phyloP scores from a whole-genome alignment of 2,329 filamentous ascomycete genomes.

The Aspergillus persii region DNA sequence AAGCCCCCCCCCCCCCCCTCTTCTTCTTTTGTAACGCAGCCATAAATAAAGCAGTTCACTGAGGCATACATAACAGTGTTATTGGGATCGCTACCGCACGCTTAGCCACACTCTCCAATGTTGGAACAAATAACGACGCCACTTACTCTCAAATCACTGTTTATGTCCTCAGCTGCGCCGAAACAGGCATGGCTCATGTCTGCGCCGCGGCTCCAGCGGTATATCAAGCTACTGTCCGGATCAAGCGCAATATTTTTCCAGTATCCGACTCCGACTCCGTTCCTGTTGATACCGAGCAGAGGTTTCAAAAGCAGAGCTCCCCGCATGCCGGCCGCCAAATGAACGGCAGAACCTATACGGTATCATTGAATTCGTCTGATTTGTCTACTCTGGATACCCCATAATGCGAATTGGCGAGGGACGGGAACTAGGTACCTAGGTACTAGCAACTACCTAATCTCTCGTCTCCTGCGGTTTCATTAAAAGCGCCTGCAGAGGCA shows the following conservation, averaged over 20 bases:
- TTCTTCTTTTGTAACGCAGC: too few relatives aligned
- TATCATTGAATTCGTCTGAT: conserved; percentile 1
- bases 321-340: neutral
- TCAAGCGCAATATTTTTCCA: neutral
- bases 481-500: too few relatives aligned
- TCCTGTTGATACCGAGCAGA: neutral
- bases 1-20: neutral
- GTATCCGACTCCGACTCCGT: neutral
- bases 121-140: conserved; percentile 1
- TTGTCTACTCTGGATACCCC: neutral
- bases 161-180: neutral
- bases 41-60: neutral
- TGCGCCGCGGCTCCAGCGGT: neutral
- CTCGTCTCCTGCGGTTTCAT: too few relatives aligned
- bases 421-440: too few relatives aligned
- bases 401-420: too few relatives aligned
- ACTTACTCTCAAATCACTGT: neutral
- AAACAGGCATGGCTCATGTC: conserved; percentile 1
- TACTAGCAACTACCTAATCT: too few relatives aligned
- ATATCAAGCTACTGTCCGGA: neutral
- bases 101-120: neutral
- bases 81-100: neutral
- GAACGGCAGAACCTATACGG: neutral
- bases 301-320: neutral
- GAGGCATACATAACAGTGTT: neutral